phyloP scores from a whole-genome alignment of 2,329 filamentous ascomycete species.

The Aureobasidium sp. region DNA sequence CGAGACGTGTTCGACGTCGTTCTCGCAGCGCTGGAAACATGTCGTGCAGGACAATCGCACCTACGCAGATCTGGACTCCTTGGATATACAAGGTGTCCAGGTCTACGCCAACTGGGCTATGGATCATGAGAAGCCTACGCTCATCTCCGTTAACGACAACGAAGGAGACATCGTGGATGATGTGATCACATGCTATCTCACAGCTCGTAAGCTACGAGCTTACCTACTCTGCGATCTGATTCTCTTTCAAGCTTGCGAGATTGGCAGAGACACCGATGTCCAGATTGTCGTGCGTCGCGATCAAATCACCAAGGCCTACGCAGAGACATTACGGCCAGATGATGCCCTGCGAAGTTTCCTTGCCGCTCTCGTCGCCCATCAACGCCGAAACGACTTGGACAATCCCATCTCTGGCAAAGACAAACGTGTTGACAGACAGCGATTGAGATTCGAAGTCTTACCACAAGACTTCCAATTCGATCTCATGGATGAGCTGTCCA shows the following conservation, averaged over 20 bases:
- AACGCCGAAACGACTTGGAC: neutral
- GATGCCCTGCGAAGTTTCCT: neutral
- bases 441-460: neutral
- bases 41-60: neutral
- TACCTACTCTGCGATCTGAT: neutral
- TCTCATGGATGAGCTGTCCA: neutral
- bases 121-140: neutral
- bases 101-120: neutral
- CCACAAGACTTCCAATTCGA: conserved; percentile 3
- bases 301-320: neutral
- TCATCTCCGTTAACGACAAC: neutral
- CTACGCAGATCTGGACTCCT: neutral
- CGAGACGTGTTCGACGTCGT: neutral
- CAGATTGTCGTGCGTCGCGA: neutral
- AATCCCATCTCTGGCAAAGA: neutral
- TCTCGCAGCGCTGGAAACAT: neutral
- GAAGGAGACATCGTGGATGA: conserved; percentile 5
- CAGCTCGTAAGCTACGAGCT: neutral
- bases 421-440: neutral
- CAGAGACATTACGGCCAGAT: neutral
- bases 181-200: neutral
- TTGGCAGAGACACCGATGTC: neutral
- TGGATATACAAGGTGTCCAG: neutral
- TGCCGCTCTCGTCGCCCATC: neutral
- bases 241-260: neutral